Conservation (phyloP, 163 green algal species). For the Chlamydomonas reinhardtii region DNA sequence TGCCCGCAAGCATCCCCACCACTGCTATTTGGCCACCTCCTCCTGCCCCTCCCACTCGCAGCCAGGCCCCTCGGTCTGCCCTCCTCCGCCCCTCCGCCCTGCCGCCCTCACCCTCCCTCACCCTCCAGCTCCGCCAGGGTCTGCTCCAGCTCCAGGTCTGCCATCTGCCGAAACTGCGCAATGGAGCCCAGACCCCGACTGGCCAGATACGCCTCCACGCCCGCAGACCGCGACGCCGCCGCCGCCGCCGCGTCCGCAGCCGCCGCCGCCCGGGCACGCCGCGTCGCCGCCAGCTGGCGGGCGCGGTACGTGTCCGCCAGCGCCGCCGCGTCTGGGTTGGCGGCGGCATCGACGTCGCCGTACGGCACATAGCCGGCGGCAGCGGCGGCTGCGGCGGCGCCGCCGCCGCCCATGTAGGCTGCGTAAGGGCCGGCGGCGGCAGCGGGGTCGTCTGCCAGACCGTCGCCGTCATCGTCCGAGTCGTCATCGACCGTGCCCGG, state of each 20-base stretch:
- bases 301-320: constrained; percentile 6
- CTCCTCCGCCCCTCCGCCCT: not conserved
- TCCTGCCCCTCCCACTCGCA: not conserved
- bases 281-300: not conserved
- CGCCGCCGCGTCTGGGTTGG: constrained; percentile 7
- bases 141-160: not conserved
- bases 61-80: too few species aligned
- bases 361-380: not conserved
- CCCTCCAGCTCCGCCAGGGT: not conserved
- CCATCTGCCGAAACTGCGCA: not conserved
- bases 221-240: not conserved
- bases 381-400: too few species aligned
- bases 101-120: not conserved
- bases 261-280: not conserved
- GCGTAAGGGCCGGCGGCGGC: not conserved
- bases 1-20: too few species aligned
- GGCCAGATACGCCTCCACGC: not conserved
- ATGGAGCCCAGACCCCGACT: constrained; percentile 17
- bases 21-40: too few species aligned
- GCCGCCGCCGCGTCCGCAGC: not conserved
- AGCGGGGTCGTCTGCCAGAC: too few species aligned
- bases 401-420: too few species aligned
- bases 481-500: too few species aligned
- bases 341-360: not conserved
- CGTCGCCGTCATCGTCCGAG: not conserved